phyloP scores from a whole-genome alignment of 371 early-diverging fungal genomes.

The Homolaphlyctis polyrhiza region DNA sequence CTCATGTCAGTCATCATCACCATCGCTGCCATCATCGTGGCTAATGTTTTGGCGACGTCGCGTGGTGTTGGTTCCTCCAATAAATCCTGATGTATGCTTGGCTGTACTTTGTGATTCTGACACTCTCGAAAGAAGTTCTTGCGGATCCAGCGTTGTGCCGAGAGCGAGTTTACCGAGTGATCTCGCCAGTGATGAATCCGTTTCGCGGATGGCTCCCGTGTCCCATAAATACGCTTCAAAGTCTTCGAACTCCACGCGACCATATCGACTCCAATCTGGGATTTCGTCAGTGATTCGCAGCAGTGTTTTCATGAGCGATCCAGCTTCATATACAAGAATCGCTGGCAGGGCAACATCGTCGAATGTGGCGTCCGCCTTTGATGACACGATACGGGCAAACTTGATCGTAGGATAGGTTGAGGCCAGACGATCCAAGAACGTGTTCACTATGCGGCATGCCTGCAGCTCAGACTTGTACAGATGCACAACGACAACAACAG shows the following conservation, averaged over 20 bases:
- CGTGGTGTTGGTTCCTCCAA: no score
- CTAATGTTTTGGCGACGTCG: no score
- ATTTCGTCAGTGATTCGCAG: constrained; percentile 41
- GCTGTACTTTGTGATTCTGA: no score
- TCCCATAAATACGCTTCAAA: constrained; percentile 30
- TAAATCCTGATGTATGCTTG: no score
- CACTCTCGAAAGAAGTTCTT: no score
- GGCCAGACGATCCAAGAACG: constrained; percentile 33
- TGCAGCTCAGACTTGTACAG: constrained; percentile 31
- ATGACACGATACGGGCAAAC: constrained; percentile 47
- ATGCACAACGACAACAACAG: constrained; percentile 34
- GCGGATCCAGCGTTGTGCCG: no score
- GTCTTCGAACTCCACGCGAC: constrained; percentile 28
- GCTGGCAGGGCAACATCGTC: constrained; percentile 44
- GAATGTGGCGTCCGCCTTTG: constrained; percentile 35
- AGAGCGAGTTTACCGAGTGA: background rate
- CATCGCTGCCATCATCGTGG: no score
- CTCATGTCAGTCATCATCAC: no score
- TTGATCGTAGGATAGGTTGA: constrained; percentile 34
- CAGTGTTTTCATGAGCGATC: constrained; percentile 22
- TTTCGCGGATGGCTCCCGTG: constrained; percentile 18
- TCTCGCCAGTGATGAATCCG: background rate
- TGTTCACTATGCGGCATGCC: constrained; percentile 41
- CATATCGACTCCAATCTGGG: constrained; percentile 22
- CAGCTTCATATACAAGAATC: constrained; percentile 34